phyloP scores from a whole-genome alignment of 2,329 filamentous ascomycete genomes.

The Cercospora zeina region DNA sequence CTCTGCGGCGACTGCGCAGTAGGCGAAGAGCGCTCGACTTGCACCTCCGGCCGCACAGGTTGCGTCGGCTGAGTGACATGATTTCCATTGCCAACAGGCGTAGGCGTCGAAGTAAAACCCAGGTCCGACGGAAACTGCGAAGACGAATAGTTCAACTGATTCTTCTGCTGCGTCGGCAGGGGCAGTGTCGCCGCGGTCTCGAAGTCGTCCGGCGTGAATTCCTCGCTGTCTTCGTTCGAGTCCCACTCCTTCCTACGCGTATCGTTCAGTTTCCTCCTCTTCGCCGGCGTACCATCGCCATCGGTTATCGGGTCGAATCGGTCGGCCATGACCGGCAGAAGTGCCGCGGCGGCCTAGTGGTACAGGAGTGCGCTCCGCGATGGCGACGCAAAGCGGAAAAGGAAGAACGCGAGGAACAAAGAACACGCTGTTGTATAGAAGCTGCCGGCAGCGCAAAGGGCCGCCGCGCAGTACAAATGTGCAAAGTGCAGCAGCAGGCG shows the following conservation, averaged over 20 bases:
- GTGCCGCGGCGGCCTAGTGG: constrained; percentile 11
- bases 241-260: constrained; percentile 32
- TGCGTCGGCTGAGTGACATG: constrained; percentile 54
- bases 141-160: constrained; percentile 28
- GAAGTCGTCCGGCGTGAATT: constrained; percentile 52
- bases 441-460: neutral
- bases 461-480: neutral
- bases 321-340: constrained; percentile 33
- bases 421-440: constrained; percentile 4
- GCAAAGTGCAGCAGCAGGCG: neutral
- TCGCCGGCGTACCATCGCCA: constrained; percentile 37
- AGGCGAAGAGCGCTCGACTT: constrained; percentile 85
- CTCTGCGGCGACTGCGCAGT: constrained; percentile 44
- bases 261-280: constrained; percentile 38
- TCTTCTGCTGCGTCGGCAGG: constrained; percentile 34
- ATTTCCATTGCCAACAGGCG: neutral
- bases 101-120: constrained; percentile 15
- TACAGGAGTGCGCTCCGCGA: constrained; percentile 11
- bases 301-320: constrained; percentile 38
- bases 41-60: constrained; percentile 53
- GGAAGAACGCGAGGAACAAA: constrained; percentile 6
- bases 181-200: constrained; percentile 49
- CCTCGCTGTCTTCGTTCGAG: constrained; percentile 49
- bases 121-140: constrained; percentile 31
- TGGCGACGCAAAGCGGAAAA: constrained; percentile 14